phyloP scores from a whole-genome alignment of 2,329 filamentous ascomycete genomes.

The Colletotrichum melonis region DNA sequence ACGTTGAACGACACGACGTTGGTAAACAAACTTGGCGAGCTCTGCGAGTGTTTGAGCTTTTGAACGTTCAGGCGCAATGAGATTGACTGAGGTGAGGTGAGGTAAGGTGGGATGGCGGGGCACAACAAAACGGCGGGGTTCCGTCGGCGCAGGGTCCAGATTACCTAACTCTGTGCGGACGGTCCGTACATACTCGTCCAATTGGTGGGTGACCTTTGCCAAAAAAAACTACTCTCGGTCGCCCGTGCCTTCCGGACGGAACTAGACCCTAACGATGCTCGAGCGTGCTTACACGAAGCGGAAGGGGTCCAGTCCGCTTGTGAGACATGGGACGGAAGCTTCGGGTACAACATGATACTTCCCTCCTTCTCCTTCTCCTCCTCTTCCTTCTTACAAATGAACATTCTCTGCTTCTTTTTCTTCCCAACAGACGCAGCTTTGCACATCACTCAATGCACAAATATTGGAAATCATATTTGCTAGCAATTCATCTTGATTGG shows the following conservation, averaged over 20 bases:
- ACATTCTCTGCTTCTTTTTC: too few relatives aligned
- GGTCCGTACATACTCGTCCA: too few relatives aligned
- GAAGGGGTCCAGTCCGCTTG: neutral
- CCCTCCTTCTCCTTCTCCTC: neutral
- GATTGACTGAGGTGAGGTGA: neutral
- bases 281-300: neutral
- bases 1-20: neutral
- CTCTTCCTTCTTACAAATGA: too few relatives aligned
- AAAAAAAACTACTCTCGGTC: too few relatives aligned
- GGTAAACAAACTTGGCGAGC: neutral
- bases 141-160: conserved; percentile 6
- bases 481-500: neutral
- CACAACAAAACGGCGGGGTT: neutral
- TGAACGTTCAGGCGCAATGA: neutral
- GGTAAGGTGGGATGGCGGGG: conserved; percentile 22
- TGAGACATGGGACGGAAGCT: conserved; percentile 3
- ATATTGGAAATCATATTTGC: neutral
- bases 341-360: neutral
- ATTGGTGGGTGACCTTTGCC: too few relatives aligned
- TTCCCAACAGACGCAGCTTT: too few relatives aligned
- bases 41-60: neutral
- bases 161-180: conserved; percentile 20
- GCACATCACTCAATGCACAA: neutral
- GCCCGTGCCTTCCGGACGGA: neutral
- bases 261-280: neutral